phyloP scores from a whole-genome alignment of 345 rosid species.

The Ricinus communis region DNA sequence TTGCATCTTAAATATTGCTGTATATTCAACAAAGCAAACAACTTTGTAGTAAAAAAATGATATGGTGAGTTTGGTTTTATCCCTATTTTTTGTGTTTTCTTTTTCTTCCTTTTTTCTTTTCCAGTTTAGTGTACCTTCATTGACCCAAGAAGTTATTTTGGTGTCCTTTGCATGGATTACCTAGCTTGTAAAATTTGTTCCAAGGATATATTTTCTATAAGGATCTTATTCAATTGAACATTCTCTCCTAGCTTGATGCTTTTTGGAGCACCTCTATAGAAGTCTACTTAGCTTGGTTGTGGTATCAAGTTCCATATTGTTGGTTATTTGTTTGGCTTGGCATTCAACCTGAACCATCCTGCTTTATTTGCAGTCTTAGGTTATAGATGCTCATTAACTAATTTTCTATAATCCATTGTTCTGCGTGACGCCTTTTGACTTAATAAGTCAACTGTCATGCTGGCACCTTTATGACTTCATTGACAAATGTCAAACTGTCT shows the following conservation, averaged over 20 bases:
- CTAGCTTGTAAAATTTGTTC: neutral
- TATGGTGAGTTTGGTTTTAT: neutral
- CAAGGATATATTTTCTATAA: neutral
- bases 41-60: too few species aligned
- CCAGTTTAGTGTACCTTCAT: too few species aligned
- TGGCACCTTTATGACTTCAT: neutral
- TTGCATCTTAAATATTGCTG: neutral
- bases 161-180: neutral
- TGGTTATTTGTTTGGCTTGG: neutral
- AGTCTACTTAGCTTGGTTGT: neutral
- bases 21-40: neutral
- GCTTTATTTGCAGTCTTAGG: neutral
- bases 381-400: neutral
- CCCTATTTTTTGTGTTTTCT: too few species aligned
- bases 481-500: neutral
- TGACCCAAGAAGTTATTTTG: neutral
- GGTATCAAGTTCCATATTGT: neutral
- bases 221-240: neutral
- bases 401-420: neutral
- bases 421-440: neutral
- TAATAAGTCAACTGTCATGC: constrained; percentile 3
- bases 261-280: neutral
- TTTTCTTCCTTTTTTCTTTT: too few species aligned
- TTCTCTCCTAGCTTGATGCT: constrained; percentile 1
- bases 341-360: neutral